These are phyloP conservation scores for Naganishia onofrii DNA, from an alignment of 768 basidiomycete genomes.

Conservation along the genomic window DNA sequence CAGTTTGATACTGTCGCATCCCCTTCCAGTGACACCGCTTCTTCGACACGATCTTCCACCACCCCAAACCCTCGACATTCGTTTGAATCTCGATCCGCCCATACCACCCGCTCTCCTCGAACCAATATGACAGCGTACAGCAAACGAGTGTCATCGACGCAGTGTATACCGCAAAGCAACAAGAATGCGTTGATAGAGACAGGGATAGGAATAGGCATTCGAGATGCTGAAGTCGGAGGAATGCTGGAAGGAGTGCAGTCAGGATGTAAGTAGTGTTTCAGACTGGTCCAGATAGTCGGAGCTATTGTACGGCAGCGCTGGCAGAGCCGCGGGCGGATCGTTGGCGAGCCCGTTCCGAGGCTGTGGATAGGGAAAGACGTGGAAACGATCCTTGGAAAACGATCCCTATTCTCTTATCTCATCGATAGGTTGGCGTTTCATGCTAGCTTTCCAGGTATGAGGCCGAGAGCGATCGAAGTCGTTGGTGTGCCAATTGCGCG, in stretches of 20 bases:
- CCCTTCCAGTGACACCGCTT: not conserved
- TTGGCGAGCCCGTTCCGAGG: not conserved
- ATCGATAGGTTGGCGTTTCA: slow-evolving; percentile 8
- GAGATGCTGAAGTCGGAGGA: not conserved
- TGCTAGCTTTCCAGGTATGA: not conserved
- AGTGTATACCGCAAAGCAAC: not conserved
- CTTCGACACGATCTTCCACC: not conserved
- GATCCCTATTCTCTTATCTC: too few relatives aligned
- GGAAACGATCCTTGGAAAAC: not conserved
- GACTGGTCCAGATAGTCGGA: not conserved
- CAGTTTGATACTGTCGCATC: slow-evolving; percentile 21
- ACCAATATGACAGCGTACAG: not conserved
- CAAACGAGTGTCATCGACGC: not conserved
- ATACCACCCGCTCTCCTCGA: not conserved
- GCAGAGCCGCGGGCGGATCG: slow-evolving; percentile 1
- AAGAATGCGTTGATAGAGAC: not conserved
- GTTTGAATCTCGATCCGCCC: not conserved
- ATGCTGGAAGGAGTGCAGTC: not conserved
- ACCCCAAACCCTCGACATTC: not conserved
- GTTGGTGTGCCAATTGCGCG: not conserved
- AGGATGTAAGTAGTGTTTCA: not conserved
- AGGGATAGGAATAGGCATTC: slow-evolving; percentile 7
- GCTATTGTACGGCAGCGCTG: not conserved
- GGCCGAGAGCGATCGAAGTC: not conserved
- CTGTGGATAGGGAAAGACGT: not conserved